Evolutionary conservation across 805 yeast genomes (phyloP).

Genomic region (Suhomyces vadensis): DNA sequence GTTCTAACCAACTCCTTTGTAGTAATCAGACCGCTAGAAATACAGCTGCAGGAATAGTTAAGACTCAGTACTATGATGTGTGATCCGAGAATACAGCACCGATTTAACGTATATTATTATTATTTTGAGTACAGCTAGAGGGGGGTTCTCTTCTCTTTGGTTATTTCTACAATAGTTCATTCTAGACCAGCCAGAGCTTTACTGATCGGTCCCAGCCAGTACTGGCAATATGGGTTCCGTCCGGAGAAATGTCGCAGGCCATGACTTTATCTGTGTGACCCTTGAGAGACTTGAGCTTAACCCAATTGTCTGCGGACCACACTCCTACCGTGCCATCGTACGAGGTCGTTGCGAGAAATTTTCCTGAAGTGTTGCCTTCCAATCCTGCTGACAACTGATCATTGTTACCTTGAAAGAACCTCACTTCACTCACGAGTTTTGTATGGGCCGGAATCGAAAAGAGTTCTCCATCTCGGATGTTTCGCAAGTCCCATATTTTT

Average conservation of each 20-base stretch:
- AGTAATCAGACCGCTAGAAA: too few relatives aligned
- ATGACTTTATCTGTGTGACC: slow-evolving; percentile 68
- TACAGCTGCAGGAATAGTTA: too few relatives aligned
- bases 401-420: slow-evolving; percentile 42
- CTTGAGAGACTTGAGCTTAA: slow-evolving; percentile 49
- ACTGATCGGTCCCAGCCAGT: slow-evolving; percentile 87
- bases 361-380: slow-evolving; percentile 36
- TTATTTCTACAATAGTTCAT: neutral
- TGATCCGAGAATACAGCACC: too few relatives aligned
- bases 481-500: slow-evolving; percentile 84
- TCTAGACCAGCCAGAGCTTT: slow-evolving; percentile 52
- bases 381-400: slow-evolving; percentile 24
- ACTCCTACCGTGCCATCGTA: slow-evolving; percentile 68
- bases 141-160: too few relatives aligned
- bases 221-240: slow-evolving; percentile 49
- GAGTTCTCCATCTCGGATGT: slow-evolving; percentile 32
- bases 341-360: slow-evolving; percentile 58
- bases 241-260: slow-evolving; percentile 57
- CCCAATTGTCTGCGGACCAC: slow-evolving; percentile 74
- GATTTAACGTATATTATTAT: too few relatives aligned
- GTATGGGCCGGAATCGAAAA: slow-evolving; percentile 72
- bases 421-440: slow-evolving; percentile 66
- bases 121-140: too few relatives aligned
- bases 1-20: too few relatives aligned
- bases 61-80: too few relatives aligned